Conservation (phyloP, 1,139 yeast genomes). For the Candida freyschussii region DNA sequence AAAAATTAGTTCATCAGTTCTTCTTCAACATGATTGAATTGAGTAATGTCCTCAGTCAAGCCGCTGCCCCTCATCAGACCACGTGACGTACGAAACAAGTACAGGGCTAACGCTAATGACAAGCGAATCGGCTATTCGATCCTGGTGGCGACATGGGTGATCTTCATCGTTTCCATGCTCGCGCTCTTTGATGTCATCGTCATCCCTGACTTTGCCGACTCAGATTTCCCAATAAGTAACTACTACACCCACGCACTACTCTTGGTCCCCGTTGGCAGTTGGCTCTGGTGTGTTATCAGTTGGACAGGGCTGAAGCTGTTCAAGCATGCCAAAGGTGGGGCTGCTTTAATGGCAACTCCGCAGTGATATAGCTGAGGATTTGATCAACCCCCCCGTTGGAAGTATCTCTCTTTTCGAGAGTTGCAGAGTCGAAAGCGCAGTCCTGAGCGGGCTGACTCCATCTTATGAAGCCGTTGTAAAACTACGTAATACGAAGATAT, state of each 20-base stretch:
- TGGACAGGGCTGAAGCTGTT: conserved; percentile 26
- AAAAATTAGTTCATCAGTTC: no score
- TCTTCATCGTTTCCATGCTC: conserved; percentile 12
- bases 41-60: conserved; percentile 3
- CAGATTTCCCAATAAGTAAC: conserved; percentile 20
- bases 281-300: conserved; percentile 25
- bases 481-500: no score
- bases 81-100: conserved; percentile 1
- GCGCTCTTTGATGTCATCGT: conserved; percentile 10
- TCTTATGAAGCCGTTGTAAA: no score
- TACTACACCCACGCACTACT: conserved; percentile 22
- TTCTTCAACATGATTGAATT: neutral
- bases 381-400: no score
- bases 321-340: conserved; percentile 23
- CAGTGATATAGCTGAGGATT: no score
- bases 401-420: no score
- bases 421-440: no score
- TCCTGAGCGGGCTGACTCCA: no score
- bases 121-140: conserved; percentile 11
- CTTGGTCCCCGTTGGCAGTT: conserved; percentile 20
- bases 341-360: no score
- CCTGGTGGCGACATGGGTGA: conserved; percentile 9
- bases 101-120: neutral
- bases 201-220: conserved; percentile 9
- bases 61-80: conserved; percentile 14